Conservation (phyloP, 2,329 filamentous ascomycete genomes). For the Juglanconis oblonga region DNA sequence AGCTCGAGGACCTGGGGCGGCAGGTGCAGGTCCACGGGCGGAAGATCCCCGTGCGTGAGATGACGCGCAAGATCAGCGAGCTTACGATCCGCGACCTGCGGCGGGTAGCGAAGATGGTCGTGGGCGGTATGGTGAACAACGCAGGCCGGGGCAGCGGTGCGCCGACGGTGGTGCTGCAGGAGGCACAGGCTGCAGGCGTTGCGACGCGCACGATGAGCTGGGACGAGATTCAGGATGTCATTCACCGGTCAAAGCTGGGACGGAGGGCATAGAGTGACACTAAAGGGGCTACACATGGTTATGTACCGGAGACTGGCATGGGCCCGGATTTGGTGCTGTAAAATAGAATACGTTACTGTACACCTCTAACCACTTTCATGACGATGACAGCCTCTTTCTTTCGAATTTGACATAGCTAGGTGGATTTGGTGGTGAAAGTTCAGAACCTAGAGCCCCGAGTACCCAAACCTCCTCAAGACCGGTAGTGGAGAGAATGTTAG, state of each 20-base stretch:
- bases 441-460: too few relatives aligned
- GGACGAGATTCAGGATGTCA: slow-evolving; percentile 86
- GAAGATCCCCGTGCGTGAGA: slow-evolving; percentile 88
- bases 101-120: slow-evolving; percentile 74
- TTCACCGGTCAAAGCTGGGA: slow-evolving; percentile 80
- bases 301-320: not conserved
- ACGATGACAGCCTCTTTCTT: not conserved
- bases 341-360: slow-evolving; percentile 1
- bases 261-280: slow-evolving; percentile 32
- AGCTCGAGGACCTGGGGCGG: slow-evolving; percentile 90
- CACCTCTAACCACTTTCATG: not conserved
- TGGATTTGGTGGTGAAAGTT: too few relatives aligned
- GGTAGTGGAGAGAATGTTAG: too few relatives aligned
- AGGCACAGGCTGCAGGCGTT: slow-evolving; percentile 73
- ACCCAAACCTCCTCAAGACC: too few relatives aligned
- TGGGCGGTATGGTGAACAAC: slow-evolving; percentile 75
- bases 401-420: too few relatives aligned
- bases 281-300: not conserved
- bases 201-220: slow-evolving; percentile 69
- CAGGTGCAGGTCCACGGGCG: slow-evolving; percentile 96
- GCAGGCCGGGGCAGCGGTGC: slow-evolving; percentile 75
- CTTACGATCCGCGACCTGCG: slow-evolving; percentile 79
- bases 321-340: not conserved
- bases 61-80: slow-evolving; percentile 83
- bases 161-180: slow-evolving; percentile 92